Conservation (phyloP, 176 grass and related monocot species). For the Elaeis guineensis region DNA sequence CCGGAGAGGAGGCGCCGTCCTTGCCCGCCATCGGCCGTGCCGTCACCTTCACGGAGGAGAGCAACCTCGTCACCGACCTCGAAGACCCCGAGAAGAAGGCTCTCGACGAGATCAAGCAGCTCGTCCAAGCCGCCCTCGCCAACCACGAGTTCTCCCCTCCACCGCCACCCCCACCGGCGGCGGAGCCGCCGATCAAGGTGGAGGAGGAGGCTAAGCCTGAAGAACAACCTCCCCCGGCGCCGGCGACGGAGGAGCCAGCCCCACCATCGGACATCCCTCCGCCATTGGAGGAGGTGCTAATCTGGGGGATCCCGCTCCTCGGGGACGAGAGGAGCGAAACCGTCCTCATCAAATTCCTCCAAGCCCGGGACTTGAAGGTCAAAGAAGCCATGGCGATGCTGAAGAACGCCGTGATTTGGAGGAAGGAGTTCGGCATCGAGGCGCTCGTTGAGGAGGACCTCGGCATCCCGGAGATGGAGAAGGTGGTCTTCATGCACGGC, state of each 20-base stretch:
- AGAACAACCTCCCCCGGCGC: neutral
- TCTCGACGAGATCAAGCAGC: slow-evolving; percentile 28
- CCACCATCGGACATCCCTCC: no score
- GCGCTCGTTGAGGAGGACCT: slow-evolving; percentile 19
- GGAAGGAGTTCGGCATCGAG: slow-evolving; percentile 17
- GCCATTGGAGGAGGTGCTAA: neutral
- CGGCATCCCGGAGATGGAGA: slow-evolving; percentile 8
- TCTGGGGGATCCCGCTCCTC: slow-evolving; percentile 20
- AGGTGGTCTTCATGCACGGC: slow-evolving; percentile 17
- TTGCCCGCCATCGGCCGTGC: neutral
- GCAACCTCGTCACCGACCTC: slow-evolving; percentile 26
- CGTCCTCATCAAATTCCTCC: slow-evolving; percentile 23
- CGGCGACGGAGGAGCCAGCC: neutral
- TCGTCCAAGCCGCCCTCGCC: slow-evolving; percentile 23
- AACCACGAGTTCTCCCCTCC: slow-evolving; percentile 20
- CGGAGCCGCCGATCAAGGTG: neutral
- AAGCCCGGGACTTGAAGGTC: slow-evolving; percentile 20
- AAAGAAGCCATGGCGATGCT: slow-evolving; percentile 17
- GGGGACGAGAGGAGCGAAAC: slow-evolving; percentile 12
- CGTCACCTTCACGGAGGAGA: slow-evolving; percentile 35
- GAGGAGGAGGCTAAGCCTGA: slow-evolving; percentile 13
- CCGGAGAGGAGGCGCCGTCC: no score
- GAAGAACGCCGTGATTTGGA: slow-evolving; percentile 13
- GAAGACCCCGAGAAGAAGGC: slow-evolving; percentile 41
- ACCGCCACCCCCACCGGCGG: neutral